A percentile compares a stretch with the other conserved stretches of the same genome.
These are phyloP conservation scores for Colletotrichum somersetense DNA, from an alignment of 2,329 filamentous ascomycete species.

Conservation along the genomic window DNA sequence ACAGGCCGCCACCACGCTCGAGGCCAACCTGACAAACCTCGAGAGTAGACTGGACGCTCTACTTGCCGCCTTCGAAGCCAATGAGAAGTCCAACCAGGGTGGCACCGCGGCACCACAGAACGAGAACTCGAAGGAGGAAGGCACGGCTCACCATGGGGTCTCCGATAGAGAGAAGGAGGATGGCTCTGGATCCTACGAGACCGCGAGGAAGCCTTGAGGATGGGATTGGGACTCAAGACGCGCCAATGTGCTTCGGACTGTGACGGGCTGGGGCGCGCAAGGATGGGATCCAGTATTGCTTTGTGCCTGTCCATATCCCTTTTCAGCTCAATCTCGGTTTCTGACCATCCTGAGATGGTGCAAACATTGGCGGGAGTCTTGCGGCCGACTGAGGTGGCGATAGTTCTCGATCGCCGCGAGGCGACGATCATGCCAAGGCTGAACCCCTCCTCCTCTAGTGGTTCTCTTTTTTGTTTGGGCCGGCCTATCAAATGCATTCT, in stretches of 20 bases:
- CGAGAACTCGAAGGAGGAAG: slow-evolving; percentile 14
- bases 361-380: slow-evolving; percentile 1
- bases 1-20: slow-evolving; percentile 65
- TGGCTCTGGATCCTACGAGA: neutral
- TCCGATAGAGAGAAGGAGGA: slow-evolving; percentile 1
- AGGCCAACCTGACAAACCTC: slow-evolving; percentile 64
- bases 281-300: neutral
- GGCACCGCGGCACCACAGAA: neutral
- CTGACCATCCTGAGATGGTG: neutral
- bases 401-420: slow-evolving; percentile 5
- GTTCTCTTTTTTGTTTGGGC: slow-evolving; percentile 7
- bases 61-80: slow-evolving; percentile 61
- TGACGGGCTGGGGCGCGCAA: neutral
- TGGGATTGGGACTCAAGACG: neutral
- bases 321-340: neutral
- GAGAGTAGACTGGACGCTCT: slow-evolving; percentile 69
- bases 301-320: neutral
- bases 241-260: neutral
- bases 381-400: slow-evolving; percentile 18
- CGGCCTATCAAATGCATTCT: slow-evolving; percentile 22
- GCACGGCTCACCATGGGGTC: neutral
- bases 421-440: slow-evolving; percentile 20
- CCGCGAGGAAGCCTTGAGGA: slow-evolving; percentile 16
- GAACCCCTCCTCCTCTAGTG: slow-evolving; percentile 11
- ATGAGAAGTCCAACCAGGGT: slow-evolving; percentile 10